Base-by-base conservation (phyloP, 176 grass and related monocot genomes). In the Saccharum officinarum region DNA sequence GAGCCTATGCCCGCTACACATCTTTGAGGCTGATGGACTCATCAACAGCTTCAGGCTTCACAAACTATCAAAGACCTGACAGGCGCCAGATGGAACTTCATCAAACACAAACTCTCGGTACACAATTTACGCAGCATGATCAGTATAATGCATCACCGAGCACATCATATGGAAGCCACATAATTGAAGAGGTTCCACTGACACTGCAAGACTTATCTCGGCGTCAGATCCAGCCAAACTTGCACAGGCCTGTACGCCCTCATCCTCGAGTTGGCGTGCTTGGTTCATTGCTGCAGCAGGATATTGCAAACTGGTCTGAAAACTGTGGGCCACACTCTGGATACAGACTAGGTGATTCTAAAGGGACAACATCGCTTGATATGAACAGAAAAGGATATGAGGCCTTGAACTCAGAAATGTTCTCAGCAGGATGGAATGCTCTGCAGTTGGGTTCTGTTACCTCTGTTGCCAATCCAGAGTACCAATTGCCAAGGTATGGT, bases 251-350 rank as follows among this genome's bases (percentile, higher is more conserved):
- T 39, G 67, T 92, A 33, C 85, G 87, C 7, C 94, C 92, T 47
- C 77, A 85, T 83, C 90, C 90, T 75, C 85, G 92, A 89, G 42
- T 97, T 37, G 94, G 92, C 55, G 88, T 89, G 44, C 76, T 91
- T n/a, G 84, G 92, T 63, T 83, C 92, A 42, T 90, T 88, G 52
- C 61, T 94, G 76, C 94, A 92, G 64, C 75, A 91, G 61, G 94
- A 97, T 85, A 97, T 97, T 71, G 78, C 90, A 71, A 92, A 75
- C 70, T 91, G 67, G 61, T 86, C 82, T 4, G 84, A 80, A 30
- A 88, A 92, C 69, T 89, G 79, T 75, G 90, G 73, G 44, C 83
- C 89, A 79, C 84, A 87, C 63, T 84, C 90, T 60, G 85, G 87
- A 25, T 92, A 85, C 34, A 88, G 59, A 82, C 65, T 86, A 59